Percentiles rank a stretch among this genome's conserved stretches.
These are phyloP conservation scores for Rhizopogon roseolus DNA, from an alignment of 768 basidiomycete species.

Conservation along the genomic window DNA sequence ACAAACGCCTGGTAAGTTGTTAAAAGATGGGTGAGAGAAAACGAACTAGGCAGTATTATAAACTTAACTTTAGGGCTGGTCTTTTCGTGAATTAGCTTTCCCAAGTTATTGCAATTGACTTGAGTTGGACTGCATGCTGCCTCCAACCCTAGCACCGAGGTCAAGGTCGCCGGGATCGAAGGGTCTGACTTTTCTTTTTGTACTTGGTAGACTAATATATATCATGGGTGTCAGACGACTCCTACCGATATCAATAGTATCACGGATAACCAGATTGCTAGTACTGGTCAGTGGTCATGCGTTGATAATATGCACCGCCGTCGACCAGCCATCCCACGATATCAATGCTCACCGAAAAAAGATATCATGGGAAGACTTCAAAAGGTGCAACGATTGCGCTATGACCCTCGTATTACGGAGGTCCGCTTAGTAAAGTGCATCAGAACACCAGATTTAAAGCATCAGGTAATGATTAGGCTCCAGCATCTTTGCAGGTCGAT, in stretches of 20 bases:
- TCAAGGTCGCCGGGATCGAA: no score
- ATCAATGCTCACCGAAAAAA: neutral
- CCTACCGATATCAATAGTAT: neutral
- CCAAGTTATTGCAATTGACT: no score
- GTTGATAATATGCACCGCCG: no score
- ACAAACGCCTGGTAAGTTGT: slow-evolving; percentile 50
- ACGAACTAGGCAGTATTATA: slow-evolving; percentile 4
- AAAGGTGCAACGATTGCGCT: neutral
- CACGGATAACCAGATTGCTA: no score
- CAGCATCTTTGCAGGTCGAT: slow-evolving; percentile 5
- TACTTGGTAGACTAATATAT: no score
- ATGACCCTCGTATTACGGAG: slow-evolving; percentile 9
- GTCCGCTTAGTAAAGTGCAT: slow-evolving; percentile 10
- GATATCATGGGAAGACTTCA: neutral
- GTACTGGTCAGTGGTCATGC: neutral
- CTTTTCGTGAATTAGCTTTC: neutral
- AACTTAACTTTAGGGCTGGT: slow-evolving; percentile 43
- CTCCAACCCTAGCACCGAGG: no score
- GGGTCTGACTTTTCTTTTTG: no score
- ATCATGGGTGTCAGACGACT: no score
- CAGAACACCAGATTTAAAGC: slow-evolving; percentile 6
- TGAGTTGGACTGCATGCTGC: no score
- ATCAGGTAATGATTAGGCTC: neutral
- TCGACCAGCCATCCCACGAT: neutral
- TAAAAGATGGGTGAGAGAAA: slow-evolving; percentile 49